Percentiles rank a stretch among this genome's conserved stretches.
Conservation (phyloP, 2,329 filamentous ascomycete genomes). For the Aspergillus viridinutans region DNA sequence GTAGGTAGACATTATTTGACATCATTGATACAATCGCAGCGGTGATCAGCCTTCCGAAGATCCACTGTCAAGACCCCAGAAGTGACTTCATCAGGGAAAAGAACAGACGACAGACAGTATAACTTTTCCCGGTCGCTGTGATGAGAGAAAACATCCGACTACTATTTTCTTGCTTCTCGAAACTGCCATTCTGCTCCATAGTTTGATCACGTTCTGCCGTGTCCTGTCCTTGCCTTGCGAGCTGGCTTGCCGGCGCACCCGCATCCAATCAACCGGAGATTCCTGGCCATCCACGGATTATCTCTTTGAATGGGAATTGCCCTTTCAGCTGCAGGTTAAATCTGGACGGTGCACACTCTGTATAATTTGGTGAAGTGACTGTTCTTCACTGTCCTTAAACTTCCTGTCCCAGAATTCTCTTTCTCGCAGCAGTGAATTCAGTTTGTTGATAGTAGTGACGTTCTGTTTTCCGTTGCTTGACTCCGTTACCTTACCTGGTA, state of each 20-base stretch:
- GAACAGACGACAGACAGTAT: not conserved
- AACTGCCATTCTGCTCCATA: not conserved
- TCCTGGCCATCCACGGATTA: not conserved
- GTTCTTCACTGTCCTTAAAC: not conserved
- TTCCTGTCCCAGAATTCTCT: not conserved
- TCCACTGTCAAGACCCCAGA: slow-evolving; percentile 3
- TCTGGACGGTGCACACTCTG: not conserved
- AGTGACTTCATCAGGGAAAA: slow-evolving; percentile 8
- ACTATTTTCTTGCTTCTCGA: not conserved
- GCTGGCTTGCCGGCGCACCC: slow-evolving; percentile 1
- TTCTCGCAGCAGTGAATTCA: not conserved
- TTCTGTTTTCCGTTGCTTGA: slow-evolving; percentile 11
- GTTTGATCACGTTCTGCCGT: not conserved
- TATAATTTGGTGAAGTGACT: not conserved
- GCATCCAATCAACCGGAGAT: slow-evolving; percentile 9
- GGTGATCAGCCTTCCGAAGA: slow-evolving; percentile 4
- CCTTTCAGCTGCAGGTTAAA: not conserved
- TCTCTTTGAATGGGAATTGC: not conserved
- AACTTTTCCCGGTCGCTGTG: not conserved
- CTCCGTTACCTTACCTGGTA: slow-evolving; percentile 11
- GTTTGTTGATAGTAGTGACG: slow-evolving; percentile 1
- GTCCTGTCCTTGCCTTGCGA: not conserved
- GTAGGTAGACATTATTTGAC: slow-evolving; percentile 4
- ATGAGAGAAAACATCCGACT: not conserved
- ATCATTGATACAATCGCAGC: slow-evolving; percentile 1